Percentiles rank a stretch among this genome's conserved stretches.
phyloP scores from a whole-genome alignment of 306 rosid genomes.

The Glycine latifolia region DNA sequence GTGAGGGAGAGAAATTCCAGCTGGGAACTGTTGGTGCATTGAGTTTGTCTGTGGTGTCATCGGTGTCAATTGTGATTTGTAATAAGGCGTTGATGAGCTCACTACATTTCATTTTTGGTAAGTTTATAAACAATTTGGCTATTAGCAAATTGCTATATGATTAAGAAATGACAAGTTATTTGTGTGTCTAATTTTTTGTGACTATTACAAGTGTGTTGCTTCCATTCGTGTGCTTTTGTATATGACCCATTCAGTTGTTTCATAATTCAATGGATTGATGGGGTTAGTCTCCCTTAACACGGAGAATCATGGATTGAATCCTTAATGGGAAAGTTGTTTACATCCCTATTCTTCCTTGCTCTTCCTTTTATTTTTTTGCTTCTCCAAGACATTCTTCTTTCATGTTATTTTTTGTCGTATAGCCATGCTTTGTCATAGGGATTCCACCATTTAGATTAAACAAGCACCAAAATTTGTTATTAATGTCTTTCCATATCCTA shows the following conservation, averaged over 20 bases:
- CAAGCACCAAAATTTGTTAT: neutral
- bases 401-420: neutral
- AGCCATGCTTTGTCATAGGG: neutral
- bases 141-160: neutral
- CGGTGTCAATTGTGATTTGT: constrained; percentile 89
- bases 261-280: neutral
- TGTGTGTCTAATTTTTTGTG: neutral
- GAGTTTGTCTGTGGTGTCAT: constrained; percentile 82
- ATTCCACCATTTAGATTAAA: neutral
- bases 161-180: constrained; percentile 22
- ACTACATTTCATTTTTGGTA: constrained; percentile 78
- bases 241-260: neutral
- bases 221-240: constrained; percentile 3
- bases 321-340: too few relatives aligned
- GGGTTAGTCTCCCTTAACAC: neutral
- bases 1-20: constrained; percentile 74
- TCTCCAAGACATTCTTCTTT: neutral
- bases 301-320: too few relatives aligned
- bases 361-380: neutral
- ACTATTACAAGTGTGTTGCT: neutral
- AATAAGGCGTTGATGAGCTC: constrained; percentile 83
- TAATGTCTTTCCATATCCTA: neutral
- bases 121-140: constrained; percentile 35
- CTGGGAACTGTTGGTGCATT: constrained; percentile 84
- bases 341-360: too few relatives aligned